Evolutionary conservation across 129 eudicot species (phyloP).

Genomic region (Apium graveolens): DNA sequence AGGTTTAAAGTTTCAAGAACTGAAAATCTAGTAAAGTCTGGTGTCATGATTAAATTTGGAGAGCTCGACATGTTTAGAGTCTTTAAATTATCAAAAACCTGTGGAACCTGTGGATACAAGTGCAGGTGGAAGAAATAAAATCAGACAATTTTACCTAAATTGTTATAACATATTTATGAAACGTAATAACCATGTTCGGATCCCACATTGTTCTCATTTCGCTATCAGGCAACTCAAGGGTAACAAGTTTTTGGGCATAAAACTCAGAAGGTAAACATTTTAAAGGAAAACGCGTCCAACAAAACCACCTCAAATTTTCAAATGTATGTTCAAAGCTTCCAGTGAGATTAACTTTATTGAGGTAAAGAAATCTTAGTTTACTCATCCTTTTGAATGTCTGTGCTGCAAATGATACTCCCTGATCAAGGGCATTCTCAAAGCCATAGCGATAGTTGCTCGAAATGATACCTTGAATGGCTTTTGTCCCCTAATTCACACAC

Average conservation of each 20-base stretch:
- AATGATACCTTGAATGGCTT: background rate
- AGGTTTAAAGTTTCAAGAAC: constrained; percentile 13
- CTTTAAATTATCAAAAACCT: no score
- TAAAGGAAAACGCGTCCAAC: background rate
- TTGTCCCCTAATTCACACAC: background rate
- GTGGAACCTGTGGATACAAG: no score
- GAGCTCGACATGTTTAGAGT: no score
- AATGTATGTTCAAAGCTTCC: background rate
- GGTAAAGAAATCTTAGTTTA: background rate
- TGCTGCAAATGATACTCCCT: no score
- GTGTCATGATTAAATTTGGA: background rate
- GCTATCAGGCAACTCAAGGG: no score
- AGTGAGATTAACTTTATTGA: background rate
- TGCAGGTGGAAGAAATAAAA: background rate
- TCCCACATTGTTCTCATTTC: no score
- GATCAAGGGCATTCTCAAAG: no score
- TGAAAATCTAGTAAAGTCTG: constrained; percentile 11
- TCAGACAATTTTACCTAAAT: no score
- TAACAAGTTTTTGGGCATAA: background rate
- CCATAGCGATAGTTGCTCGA: no score
- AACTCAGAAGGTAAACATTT: background rate
- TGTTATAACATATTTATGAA: no score
- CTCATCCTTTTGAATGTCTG: constrained; percentile 2
- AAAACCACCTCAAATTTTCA: background rate
- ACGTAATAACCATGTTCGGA: no score